Percentiles rank a stretch among this genome's conserved stretches.
Conservation (phyloP, 331 rosid species). For the Cydonia oblonga region DNA sequence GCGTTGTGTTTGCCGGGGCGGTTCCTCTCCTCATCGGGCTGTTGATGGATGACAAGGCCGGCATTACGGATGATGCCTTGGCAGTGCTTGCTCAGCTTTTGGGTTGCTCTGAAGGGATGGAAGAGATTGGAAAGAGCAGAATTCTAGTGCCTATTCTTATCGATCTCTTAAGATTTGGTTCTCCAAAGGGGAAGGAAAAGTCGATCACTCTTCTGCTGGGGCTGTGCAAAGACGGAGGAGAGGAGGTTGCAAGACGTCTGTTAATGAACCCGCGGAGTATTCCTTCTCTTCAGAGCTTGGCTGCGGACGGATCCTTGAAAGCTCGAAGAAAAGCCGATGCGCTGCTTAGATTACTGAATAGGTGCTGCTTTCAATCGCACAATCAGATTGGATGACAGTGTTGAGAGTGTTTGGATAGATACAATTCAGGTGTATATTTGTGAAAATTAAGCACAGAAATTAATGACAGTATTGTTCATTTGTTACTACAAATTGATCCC, state of each 20-base stretch:
- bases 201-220: slow-evolving; percentile 68
- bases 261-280: slow-evolving; percentile 68
- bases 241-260: slow-evolving; percentile 53
- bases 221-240: slow-evolving; percentile 78
- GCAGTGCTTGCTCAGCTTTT: slow-evolving; percentile 58
- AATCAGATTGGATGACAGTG: slow-evolving; percentile 24
- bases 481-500: background rate
- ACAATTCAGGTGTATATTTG: slow-evolving; percentile 27
- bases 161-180: slow-evolving; percentile 83
- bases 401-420: slow-evolving; percentile 10
- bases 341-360: slow-evolving; percentile 61
- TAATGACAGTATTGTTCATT: background rate
- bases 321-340: slow-evolving; percentile 83
- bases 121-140: slow-evolving; percentile 59
- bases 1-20: slow-evolving; percentile 43
- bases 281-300: slow-evolving; percentile 79
- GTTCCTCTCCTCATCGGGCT: slow-evolving; percentile 52
- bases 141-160: slow-evolving; percentile 57
- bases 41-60: slow-evolving; percentile 73
- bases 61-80: slow-evolving; percentile 71
- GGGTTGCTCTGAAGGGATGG: slow-evolving; percentile 58
- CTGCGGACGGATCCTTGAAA: slow-evolving; percentile 61
- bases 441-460: slow-evolving; percentile 19
- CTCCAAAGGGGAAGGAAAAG: slow-evolving; percentile 77
- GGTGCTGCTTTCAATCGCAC: slow-evolving; percentile 68